These are phyloP conservation scores for Globisporangium sylvaticum DNA, from an alignment of 352 stramenopile genomes.

Conservation along the genomic window DNA sequence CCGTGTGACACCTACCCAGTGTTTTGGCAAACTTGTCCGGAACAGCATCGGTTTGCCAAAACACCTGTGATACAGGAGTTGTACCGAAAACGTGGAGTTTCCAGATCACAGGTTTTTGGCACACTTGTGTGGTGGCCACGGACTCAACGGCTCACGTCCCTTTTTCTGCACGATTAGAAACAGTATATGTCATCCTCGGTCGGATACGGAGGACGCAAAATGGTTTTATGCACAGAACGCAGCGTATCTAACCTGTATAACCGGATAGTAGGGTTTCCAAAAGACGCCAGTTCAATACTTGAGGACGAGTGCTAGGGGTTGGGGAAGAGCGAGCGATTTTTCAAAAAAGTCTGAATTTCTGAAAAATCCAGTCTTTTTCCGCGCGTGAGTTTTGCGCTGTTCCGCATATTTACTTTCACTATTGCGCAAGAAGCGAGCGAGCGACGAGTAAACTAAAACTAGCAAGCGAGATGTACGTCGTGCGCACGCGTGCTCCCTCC, in stretches of 20 bases:
- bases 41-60: no score
- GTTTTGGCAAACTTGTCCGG: no score
- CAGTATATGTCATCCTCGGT: background rate
- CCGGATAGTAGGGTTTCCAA: background rate
- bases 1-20: no score
- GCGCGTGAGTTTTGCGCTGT: no score
- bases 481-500: background rate
- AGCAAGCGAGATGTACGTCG: background rate
- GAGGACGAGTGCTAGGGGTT: background rate
- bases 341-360: no score
- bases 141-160: background rate
- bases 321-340: background rate
- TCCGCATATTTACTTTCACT: constrained; percentile 10
- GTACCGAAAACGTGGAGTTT: no score
- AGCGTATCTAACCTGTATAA: background rate
- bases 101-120: no score
- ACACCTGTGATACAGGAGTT: no score
- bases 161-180: background rate
- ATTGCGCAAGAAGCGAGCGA: background rate
- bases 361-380: no score
- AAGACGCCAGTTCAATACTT: background rate
- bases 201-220: background rate
- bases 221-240: background rate
- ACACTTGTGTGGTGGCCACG: no score
- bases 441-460: background rate